Evolutionary conservation across 2,329 filamentous ascomycete species (phyloP), one percentile per base, ranked within the genome.

Genomic region (Malbranchea cinnamomea): DNA sequence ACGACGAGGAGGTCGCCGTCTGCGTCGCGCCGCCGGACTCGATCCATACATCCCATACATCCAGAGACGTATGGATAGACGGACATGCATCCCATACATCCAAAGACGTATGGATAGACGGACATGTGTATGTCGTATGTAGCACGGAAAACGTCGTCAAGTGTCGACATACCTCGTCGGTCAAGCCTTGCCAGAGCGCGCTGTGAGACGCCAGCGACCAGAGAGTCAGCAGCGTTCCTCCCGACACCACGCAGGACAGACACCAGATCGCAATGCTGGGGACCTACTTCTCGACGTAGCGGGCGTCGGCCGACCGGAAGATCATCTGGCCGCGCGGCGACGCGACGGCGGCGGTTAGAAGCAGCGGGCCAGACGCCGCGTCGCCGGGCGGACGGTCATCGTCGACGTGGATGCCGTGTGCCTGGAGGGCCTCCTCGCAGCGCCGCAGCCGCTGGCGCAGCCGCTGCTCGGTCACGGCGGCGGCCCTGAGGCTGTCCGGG

Each of bases 1-100:
- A n/a, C n/a, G n/a, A n/a, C n/a, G n/a, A 13, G 75, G 70, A 26
- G 79, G 71, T 31, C 71, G 70, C 50, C 46, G 73, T 54, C 44
- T 71, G 60, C 47, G 73, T 59, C 46, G 71, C 52, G 41, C 59
- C 41, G n/a, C n/a, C n/a, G n/a, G n/a, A n/a, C n/a, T n/a, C n/a
- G n/a, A n/a, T n/a, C n/a, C n/a, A n/a, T n/a, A n/a, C n/a, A n/a
- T n/a, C n/a, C n/a, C n/a, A n/a, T n/a, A n/a, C n/a, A n/a, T n/a
- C n/a, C n/a, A n/a, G n/a, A n/a, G n/a, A n/a, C n/a, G n/a, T n/a
- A n/a, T n/a, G n/a, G n/a, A n/a, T n/a, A n/a, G n/a, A n/a, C n/a
- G n/a, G n/a, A n/a, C n/a, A n/a, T n/a, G n/a, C n/a, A n/a, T n/a
- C n/a, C n/a, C n/a, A n/a, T n/a, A n/a, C n/a, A n/a, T n/a, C n/a